Percentiles rank a stretch among this genome's conserved stretches.
These are phyloP conservation scores for Pestalotiopsis sp. DNA, from an alignment of 2,329 filamentous ascomycete species.

Conservation along the genomic window DNA sequence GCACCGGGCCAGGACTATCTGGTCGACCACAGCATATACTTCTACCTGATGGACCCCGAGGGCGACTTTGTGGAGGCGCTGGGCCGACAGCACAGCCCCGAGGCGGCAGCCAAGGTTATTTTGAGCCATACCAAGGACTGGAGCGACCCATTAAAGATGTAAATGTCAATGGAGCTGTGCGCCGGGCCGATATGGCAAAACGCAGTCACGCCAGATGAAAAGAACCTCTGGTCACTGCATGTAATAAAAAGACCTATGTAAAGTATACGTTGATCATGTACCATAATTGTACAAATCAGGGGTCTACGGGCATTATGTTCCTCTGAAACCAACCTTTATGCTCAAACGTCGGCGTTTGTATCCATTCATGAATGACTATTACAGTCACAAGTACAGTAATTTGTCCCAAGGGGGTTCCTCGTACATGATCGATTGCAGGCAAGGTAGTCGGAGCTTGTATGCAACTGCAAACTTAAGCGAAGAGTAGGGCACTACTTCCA, in stretches of 20 bases:
- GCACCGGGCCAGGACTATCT: conserved; percentile 95
- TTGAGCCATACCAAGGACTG: conserved; percentile 77
- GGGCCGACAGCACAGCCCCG: conserved; percentile 89
- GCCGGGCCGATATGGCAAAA: background rate
- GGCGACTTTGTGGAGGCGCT: conserved; percentile 98
- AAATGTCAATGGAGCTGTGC: background rate
- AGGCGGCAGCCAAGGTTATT: conserved; percentile 82
- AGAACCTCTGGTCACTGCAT: background rate
- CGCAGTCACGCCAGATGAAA: background rate
- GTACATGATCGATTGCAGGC: no score
- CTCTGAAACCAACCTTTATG: background rate
- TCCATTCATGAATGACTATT: background rate
- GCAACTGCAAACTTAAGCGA: no score
- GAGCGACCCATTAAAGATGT: conserved; percentile 25
- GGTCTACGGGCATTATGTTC: background rate
- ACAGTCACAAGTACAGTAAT: no score
- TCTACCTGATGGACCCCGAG: conserved; percentile 98
- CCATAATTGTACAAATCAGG: background rate
- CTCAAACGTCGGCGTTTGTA: background rate
- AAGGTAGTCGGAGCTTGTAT: no score
- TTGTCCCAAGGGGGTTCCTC: no score
- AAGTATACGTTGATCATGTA: background rate
- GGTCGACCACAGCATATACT: conserved; percentile 99
- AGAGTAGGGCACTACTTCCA: no score
- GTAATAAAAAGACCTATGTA: background rate